phyloP scores from a whole-genome alignment of 139 green algal genomes.

The Gonium pectorale region DNA sequence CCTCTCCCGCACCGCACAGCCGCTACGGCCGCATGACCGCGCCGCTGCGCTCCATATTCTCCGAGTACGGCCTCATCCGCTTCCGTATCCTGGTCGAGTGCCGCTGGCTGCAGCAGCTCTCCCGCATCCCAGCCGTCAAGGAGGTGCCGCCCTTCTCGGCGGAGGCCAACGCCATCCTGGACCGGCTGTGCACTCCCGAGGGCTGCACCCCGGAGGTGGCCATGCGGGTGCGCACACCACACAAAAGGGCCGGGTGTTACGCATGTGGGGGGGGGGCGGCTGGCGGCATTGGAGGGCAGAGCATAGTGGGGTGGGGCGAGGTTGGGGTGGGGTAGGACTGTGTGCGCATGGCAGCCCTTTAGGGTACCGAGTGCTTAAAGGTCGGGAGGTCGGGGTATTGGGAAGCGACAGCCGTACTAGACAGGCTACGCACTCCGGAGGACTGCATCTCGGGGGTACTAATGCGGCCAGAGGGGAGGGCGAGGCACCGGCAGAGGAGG shows the following conservation, averaged over 20 bases:
- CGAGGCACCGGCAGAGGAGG: too few species aligned
- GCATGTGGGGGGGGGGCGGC: neutral
- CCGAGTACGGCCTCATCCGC: slow-evolving; percentile 97
- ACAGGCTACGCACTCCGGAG: too few species aligned
- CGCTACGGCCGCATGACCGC: slow-evolving; percentile 87
- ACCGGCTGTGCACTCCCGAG: slow-evolving; percentile 71
- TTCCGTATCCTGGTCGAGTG: slow-evolving; percentile 96
- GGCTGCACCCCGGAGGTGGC: slow-evolving; percentile 84
- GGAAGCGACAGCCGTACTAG: too few species aligned
- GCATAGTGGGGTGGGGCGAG: neutral
- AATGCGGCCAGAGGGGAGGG: too few species aligned
- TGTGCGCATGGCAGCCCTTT: too few species aligned
- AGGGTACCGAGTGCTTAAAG: too few species aligned
- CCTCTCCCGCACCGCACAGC: too few species aligned
- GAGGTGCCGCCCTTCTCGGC: slow-evolving; percentile 90
- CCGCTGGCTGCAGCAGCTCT: slow-evolving; percentile 95
- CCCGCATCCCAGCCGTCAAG: slow-evolving; percentile 58
- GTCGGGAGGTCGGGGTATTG: too few species aligned
- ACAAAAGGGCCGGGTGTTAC: too few species aligned
- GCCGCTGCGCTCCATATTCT: slow-evolving; percentile 89
- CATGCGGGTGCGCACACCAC: slow-evolving; percentile 56
- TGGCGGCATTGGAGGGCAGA: too few species aligned
- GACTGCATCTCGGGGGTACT: too few species aligned
- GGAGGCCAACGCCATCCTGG: slow-evolving; percentile 83
- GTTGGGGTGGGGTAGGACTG: neutral